Base-by-base conservation (phyloP, 257 asterid genomes). In the Fraxinus cuspidata region DNA sequence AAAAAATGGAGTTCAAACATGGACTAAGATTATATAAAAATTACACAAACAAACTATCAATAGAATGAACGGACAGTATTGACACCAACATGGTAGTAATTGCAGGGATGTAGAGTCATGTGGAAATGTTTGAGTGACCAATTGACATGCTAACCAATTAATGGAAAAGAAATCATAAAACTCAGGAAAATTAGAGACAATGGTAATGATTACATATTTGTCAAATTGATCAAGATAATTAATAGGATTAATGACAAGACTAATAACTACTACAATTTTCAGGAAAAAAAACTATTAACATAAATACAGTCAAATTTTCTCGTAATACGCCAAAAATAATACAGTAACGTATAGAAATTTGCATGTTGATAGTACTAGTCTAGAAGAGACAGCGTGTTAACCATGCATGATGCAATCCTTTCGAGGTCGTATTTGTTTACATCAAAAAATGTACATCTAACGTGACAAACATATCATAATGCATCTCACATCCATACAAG, bases 181-280 rank as follows among this genome's bases (percentile, higher is more conserved):
- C 69, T 11, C 69, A 11, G 34, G 35, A 63, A 27, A 63, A 63
- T 63, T 63, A 25, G 69, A 27, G 69, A 63, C 69, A 63, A 12
- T 12, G 35, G 35, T 63, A 63, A 63, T 63, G 34, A 63, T 63
- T 63, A 63, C 69, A 63, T 63, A 63, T 63, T 63, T 63, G 69
- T 21, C 66, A 58, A 58, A 58, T 23, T 21, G 66, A 21, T 58
- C 66, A n/a, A 58, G 28, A n/a, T 21, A 58, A 58, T 58, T 58
- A 58, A 58, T 29, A 58, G 23, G 31, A 58, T 58, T 58, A 58
- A 23, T 63, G 69, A 63, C 34, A 63, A 23, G 69, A 63, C 69
- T 63, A 63, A 27, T 27, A 63, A 63, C 69, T 25, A 63, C 69
- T 63, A 10, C 28, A n/a, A 58, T 25, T 63, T 63, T 21, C 11